These are phyloP conservation scores for Amesomyces nigricolor DNA, from an alignment of 2,329 filamentous ascomycete genomes.

Conservation along the genomic window DNA sequence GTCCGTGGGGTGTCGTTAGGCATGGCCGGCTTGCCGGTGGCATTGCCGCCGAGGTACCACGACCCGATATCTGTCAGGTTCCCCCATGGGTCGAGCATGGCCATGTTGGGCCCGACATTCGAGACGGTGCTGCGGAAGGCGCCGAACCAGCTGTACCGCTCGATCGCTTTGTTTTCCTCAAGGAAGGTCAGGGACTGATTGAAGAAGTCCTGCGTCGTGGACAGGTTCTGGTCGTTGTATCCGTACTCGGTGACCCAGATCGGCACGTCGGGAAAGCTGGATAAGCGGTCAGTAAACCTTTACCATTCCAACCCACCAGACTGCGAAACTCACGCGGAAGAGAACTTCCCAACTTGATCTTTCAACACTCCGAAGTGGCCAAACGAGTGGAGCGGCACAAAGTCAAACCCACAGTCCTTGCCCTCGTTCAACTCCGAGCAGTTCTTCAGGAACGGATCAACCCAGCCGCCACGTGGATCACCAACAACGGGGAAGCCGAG, in stretches of 20 bases:
- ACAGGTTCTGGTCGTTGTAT: constrained; percentile 49
- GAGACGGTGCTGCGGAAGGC: constrained; percentile 62
- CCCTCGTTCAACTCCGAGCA: constrained; percentile 48
- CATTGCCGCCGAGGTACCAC: constrained; percentile 60
- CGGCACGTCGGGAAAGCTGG: constrained; percentile 50
- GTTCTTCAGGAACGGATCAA: constrained; percentile 57
- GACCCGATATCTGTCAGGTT: constrained; percentile 67
- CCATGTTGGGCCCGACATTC: constrained; percentile 66
- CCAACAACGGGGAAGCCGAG: constrained; percentile 58
- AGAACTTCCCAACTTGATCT: constrained; percentile 56
- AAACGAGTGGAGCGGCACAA: constrained; percentile 61
- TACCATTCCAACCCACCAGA: no score
- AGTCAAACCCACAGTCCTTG: constrained; percentile 54
- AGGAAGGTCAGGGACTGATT: constrained; percentile 61
- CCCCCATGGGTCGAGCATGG: constrained; percentile 63
- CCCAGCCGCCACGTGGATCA: constrained; percentile 56
- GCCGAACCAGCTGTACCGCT: constrained; percentile 69
- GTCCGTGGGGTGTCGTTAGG: constrained; percentile 1
- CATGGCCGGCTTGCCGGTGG: constrained; percentile 33
- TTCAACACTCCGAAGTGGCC: constrained; percentile 62
- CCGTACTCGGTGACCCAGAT: constrained; percentile 81
- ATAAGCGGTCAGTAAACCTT: not conserved
- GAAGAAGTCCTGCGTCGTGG: constrained; percentile 57
- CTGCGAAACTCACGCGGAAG: constrained; percentile 34
- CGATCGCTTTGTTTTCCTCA: constrained; percentile 55